Conservation (phyloP, 176 grass and related monocot species). For the Cenchrus americanus region DNA sequence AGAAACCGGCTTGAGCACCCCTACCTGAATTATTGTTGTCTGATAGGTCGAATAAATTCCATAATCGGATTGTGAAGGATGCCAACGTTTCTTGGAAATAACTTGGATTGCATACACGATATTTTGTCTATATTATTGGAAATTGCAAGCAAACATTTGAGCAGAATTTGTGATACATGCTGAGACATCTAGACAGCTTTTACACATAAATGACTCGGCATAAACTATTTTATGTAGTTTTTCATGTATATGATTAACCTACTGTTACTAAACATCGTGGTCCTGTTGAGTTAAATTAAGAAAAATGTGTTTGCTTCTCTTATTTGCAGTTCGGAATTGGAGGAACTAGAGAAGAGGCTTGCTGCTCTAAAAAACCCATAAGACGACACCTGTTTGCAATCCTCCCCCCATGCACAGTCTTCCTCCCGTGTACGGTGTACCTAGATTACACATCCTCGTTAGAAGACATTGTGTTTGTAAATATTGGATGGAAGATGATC, state of each 20-base stretch:
- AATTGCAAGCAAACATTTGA: slow-evolving; percentile 11
- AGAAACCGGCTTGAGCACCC: not conserved
- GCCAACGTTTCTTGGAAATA: not conserved
- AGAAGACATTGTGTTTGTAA: slow-evolving; percentile 36
- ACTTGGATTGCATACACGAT: not conserved
- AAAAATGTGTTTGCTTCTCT: slow-evolving; percentile 15
- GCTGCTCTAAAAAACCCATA: slow-evolving; percentile 75
- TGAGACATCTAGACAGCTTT: not conserved
- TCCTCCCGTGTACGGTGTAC: slow-evolving; percentile 22
- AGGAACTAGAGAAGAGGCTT: slow-evolving; percentile 80
- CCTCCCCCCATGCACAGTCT: slow-evolving; percentile 8
- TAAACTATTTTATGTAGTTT: not conserved
- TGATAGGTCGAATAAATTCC: not conserved
- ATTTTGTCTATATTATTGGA: not conserved
- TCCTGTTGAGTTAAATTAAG: not conserved
- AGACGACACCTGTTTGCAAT: not conserved
- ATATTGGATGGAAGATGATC: slow-evolving; percentile 31
- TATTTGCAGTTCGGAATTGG: slow-evolving; percentile 69
- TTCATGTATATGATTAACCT: slow-evolving; percentile 1
- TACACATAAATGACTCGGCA: not conserved
- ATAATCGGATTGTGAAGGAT: not conserved
- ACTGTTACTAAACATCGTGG: not conserved
- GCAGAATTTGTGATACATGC: not conserved
- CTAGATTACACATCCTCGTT: slow-evolving; percentile 16
- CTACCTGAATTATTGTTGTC: not conserved